These are phyloP conservation scores for Selenicereus undatus DNA, from an alignment of 148 eudicot species.

Conservation along the genomic window DNA sequence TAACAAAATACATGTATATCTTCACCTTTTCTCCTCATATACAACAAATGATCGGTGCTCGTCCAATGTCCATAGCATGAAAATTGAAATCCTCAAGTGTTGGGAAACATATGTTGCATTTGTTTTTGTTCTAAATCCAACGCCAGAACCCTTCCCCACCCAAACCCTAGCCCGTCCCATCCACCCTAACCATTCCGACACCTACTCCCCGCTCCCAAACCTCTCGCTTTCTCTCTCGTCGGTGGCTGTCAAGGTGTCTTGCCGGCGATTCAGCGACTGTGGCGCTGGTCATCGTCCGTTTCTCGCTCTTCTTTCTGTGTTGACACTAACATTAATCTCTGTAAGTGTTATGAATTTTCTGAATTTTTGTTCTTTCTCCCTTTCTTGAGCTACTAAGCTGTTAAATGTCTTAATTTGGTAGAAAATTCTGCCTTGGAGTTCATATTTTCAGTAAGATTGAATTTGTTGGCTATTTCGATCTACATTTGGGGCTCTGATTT, in stretches of 20 bases:
- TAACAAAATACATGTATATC: no score
- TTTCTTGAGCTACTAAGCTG: not conserved
- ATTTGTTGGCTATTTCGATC: not conserved
- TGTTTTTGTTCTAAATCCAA: no score
- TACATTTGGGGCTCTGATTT: not conserved
- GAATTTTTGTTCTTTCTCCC: not conserved
- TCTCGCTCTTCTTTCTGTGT: not conserved
- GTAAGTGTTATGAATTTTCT: not conserved
- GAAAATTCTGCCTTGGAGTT: not conserved
- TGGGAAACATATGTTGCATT: no score
- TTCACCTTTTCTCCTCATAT: no score
- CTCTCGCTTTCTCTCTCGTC: not conserved
- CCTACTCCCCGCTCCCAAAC: not conserved
- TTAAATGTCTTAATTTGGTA: not conserved
- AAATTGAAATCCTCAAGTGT: no score
- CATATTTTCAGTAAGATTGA: not conserved
- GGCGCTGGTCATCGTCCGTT: not conserved
- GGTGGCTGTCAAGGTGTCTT: not conserved
- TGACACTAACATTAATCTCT: not conserved
- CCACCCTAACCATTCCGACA: not conserved
- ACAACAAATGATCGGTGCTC: no score
- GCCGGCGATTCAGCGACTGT: not conserved
- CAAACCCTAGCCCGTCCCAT: not conserved
- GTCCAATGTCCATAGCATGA: not conserved
- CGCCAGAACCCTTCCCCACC: not conserved